Evolutionary conservation across 805 yeast genomes (phyloP).

Genomic region (Hanseniaspora singularis): DNA sequence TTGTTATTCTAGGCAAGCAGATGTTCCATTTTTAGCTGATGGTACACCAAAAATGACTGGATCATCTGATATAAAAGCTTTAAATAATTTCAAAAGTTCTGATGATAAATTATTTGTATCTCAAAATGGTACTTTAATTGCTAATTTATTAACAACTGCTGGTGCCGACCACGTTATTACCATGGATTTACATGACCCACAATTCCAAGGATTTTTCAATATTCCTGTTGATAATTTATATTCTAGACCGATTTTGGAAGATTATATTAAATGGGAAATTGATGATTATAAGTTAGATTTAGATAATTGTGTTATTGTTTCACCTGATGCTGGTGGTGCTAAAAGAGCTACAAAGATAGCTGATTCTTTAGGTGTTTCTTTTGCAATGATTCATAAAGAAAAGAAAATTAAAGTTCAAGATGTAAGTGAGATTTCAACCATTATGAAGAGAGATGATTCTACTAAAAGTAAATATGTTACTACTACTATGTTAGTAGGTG

Average conservation of each 20-base stretch:
- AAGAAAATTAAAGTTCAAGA: conserved; percentile 40
- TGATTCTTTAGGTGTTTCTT: conserved; percentile 73
- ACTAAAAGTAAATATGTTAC: conserved; percentile 35
- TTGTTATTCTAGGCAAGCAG: conserved; percentile 94
- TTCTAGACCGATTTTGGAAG: conserved; percentile 75
- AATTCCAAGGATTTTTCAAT: conserved; percentile 93
- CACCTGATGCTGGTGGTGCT: conserved; percentile 99
- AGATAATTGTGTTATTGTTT: conserved; percentile 70
- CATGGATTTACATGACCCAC: conserved; percentile 96
- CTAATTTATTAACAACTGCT: conserved; percentile 74
- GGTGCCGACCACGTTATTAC: conserved; percentile 96
- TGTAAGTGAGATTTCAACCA: conserved; percentile 24
- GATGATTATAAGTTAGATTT: conserved; percentile 46
- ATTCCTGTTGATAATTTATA: conserved; percentile 91
- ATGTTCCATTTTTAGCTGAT: conserved; percentile 65
- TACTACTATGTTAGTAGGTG: conserved; percentile 93
- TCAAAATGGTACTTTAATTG: conserved; percentile 85
- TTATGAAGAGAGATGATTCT: conserved; percentile 18
- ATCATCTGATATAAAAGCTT: conserved; percentile 17
- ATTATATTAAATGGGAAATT: conserved; percentile 64
- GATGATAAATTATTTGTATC: conserved; percentile 93
- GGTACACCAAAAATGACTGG: conserved; percentile 47
- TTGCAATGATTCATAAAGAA: conserved; percentile 93
- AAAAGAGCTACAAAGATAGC: conserved; percentile 92
- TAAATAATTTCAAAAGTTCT: conserved; percentile 34